Base-by-base conservation (phyloP, 805 yeast species). In the Hemisphaericaspora nanyangensis region DNA sequence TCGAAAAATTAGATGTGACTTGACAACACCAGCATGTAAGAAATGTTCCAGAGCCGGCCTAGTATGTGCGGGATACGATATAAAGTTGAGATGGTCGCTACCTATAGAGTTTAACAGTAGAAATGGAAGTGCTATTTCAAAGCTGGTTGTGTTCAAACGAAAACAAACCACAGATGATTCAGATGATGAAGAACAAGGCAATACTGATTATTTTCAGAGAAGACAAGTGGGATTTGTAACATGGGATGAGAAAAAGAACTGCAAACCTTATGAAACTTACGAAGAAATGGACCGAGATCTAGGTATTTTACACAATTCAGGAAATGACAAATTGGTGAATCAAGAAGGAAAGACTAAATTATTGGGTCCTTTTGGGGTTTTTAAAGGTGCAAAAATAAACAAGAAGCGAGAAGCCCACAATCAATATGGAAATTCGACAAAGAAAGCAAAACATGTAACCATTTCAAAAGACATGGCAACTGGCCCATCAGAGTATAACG, bases 331-430 rank as follows among this genome's bases (percentile, higher is more conserved):
- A 18, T 46, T 54, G 35, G 63, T 64, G 17, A 63, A 74, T 7
- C 56, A 54, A 1, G 55, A 65, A 18, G 67, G 65, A 3, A 66
- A 68, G 29, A 81, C 87, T 0, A 70, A 74, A 61, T 51, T 74
- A 4, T 60, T 74, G 31, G 95, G 95, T 1, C 95, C 93, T 11
- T 89, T 87, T 65, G 95, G 95, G 1, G 93, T 86, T 1, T 86
- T 88, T 50, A 72, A 30, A 32, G 38, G 47, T 10, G n/a, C 34
- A 11, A 34, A 18, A 16, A 15, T 13, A 11, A 2, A 7, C n/a
- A 17, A 18, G 6, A 48, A 25, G 35, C 44, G 42, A 15, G 49
- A 42, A 22, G 53, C 50, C 7, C 46, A 47, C 24, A 63, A 58
- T 22, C 70, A 65, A 38, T 63, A 69, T 67, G 47, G 48, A 10